Evolutionary conservation across 495 filamentous ascomycete species (phyloP).

Genomic region (Entonaema liquescens): DNA sequence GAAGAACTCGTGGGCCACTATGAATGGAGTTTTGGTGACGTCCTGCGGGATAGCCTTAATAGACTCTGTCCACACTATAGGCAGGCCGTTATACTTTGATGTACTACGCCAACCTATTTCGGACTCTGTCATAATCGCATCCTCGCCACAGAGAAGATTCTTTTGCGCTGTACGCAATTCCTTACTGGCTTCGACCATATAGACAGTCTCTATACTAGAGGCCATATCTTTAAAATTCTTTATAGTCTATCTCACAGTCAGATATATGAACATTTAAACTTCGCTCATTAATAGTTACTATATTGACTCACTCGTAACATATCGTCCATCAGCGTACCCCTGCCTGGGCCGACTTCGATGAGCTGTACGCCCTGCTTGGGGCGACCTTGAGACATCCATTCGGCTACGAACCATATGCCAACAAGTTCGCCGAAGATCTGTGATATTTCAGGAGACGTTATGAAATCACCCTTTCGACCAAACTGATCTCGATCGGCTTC

Average conservation of each 20-base stretch:
- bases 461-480: constrained; percentile 89
- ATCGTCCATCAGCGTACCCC: constrained; percentile 97
- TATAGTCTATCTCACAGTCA: constrained; percentile 68
- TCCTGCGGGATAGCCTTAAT: constrained; percentile 74
- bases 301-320: constrained; percentile 84
- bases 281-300: neutral
- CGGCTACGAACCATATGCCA: constrained; percentile 91
- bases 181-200: constrained; percentile 88
- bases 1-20: constrained; percentile 97
- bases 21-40: constrained; percentile 80
- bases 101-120: constrained; percentile 78
- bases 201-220: constrained; percentile 80
- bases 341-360: constrained; percentile 92
- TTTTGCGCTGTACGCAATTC: constrained; percentile 79
- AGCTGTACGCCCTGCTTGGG: constrained; percentile 77
- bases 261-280: neutral
- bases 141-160: constrained; percentile 80
- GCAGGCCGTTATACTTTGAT: constrained; percentile 75
- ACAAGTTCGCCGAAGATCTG: constrained; percentile 96
- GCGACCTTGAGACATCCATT: constrained; percentile 92
- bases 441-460: constrained; percentile 96
- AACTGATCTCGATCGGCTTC: constrained; percentile 79
- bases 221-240: constrained; percentile 81
- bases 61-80: constrained; percentile 90
- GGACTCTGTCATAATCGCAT: constrained; percentile 70